Base-by-base conservation (phyloP, 345 rosid species). In the Barbarea vulgaris region DNA sequence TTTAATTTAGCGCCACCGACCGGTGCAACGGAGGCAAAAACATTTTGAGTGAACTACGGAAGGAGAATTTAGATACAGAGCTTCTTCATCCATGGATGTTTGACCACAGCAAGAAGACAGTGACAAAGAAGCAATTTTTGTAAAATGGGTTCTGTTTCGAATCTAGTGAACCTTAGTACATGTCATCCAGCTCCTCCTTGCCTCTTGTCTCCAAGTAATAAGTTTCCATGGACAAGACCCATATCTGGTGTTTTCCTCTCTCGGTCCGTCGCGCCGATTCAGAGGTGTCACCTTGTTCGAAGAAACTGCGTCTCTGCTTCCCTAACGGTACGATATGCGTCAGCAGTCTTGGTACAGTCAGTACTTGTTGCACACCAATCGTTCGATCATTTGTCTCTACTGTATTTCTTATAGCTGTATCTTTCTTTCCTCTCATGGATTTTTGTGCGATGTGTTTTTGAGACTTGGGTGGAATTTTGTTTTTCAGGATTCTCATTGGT, bases 321-420 rank as follows among this genome's bases (percentile, higher is more conserved):
- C 28, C 50, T 88, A 3, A 74, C 82, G 94, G 97, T 90, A 33
- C 1, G 22, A 0, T 9, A 17, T 4, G 21, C 28, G 46, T 48
- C 14, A 24, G 10, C 28, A 4, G 30, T 48, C 21, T 36, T 9
- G 6, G 11, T 24, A 48, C 24, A 2, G 18, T 66, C 11, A 7
- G 41, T 56, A 56, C 14, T 48, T 30, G 28, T 0, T 15, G 85
- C 79, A 36, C 79, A 69, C 84, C 82, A 81, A 6, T 12, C 83
- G 93, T 84, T 89, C 76, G 93, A 81, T 82, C 73, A 75, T 73
- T 76, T 84, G 87, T 70, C 69, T 74, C 57, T 47, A 39, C 46
- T 48, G 15, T 1, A 24, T 72, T 47, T 21, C 11, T 60, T 25
- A 31, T 25, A 31, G 11, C 12, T 51, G 64, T 48, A 51, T 52